phyloP scores from a whole-genome alignment of 345 rosid species.

The Rhizophora mangle region DNA sequence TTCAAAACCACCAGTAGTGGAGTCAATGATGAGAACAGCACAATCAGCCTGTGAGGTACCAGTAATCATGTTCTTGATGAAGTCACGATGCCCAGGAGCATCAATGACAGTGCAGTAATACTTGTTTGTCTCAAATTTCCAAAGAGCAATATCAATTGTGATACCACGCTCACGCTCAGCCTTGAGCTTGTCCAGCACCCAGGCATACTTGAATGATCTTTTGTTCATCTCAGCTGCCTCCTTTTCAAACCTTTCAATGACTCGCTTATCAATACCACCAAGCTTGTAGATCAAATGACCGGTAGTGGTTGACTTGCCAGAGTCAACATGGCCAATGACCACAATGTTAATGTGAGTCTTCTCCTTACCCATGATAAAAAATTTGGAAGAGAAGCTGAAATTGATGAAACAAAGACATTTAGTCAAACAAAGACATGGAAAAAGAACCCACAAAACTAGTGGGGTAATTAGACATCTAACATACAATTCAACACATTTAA shows the following conservation, averaged over 20 bases:
- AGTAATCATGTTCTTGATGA: constrained; percentile 78
- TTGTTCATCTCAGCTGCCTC: constrained; percentile 86
- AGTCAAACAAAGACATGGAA: too few species aligned
- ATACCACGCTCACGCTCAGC: constrained; percentile 85
- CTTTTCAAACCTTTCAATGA: constrained; percentile 74
- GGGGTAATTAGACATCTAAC: too few species aligned
- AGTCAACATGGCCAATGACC: constrained; percentile 39
- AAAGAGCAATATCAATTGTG: constrained; percentile 66
- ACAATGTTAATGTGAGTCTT: constrained; percentile 26
- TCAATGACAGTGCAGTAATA: constrained; percentile 79
- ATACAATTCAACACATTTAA: too few species aligned
- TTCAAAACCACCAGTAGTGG: constrained; percentile 82
- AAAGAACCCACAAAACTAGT: neutral
- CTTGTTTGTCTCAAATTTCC: constrained; percentile 72
- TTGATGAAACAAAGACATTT: neutral
- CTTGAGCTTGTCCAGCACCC: constrained; percentile 81
- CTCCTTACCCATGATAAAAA: constrained; percentile 27
- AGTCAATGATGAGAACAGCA: constrained; percentile 73
- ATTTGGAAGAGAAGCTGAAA: constrained; percentile 8
- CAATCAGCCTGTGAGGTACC: constrained; percentile 85
- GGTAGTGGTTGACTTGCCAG: constrained; percentile 67
- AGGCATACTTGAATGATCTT: constrained; percentile 74
- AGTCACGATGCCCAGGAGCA: constrained; percentile 78
- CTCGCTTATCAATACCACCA: constrained; percentile 83
- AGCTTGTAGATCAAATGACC: constrained; percentile 82